phyloP scores from a whole-genome alignment of 148 eudicot genomes.

The Beta vulgaris region DNA sequence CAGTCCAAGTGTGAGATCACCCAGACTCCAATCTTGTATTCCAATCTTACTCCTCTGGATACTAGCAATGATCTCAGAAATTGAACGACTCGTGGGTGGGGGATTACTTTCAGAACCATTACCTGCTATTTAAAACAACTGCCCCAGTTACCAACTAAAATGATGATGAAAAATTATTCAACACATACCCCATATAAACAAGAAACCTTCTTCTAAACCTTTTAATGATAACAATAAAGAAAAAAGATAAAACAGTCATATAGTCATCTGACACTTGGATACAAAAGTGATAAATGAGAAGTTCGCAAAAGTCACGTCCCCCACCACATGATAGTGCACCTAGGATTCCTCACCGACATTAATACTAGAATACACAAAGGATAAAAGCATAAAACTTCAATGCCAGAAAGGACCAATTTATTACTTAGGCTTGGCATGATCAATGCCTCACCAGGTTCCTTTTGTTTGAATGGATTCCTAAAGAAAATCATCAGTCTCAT shows the following conservation, averaged over 20 bases:
- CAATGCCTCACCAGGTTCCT: not conserved
- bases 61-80: slow-evolving; percentile 68
- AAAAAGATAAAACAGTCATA: not conserved
- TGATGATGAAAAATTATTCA: not conserved
- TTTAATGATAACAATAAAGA: not conserved
- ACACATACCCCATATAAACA: not conserved
- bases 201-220: not conserved
- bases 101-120: slow-evolving; percentile 50
- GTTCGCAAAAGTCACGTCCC: not conserved
- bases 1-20: slow-evolving; percentile 88
- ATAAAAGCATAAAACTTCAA: not conserved
- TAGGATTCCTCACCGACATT: not conserved
- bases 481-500: not conserved
- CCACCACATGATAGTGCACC: not conserved
- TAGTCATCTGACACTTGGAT: not conserved
- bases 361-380: not conserved
- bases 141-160: slow-evolving; percentile 7
- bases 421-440: not conserved
- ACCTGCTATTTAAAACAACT: slow-evolving; percentile 37
- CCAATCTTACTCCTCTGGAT: slow-evolving; percentile 82
- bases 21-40: slow-evolving; percentile 84
- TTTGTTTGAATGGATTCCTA: not conserved
- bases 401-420: not conserved
- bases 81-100: slow-evolving; percentile 61
- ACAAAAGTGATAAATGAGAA: not conserved